Conservation (phyloP, 345 rosid species). For the Eutrema yunnanense region DNA sequence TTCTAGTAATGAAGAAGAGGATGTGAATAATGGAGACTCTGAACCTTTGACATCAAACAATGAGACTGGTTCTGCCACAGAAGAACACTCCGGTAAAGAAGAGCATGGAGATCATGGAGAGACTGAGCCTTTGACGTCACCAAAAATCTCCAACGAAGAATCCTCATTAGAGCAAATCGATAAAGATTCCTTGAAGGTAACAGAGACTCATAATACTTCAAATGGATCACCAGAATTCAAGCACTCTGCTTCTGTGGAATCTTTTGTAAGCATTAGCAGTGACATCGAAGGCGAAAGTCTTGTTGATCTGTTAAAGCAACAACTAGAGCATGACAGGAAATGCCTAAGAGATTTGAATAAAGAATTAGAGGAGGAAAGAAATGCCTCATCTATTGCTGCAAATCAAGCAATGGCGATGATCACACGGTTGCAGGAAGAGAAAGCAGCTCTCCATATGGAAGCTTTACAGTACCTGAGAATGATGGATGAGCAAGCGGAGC, state of each 20-base stretch:
- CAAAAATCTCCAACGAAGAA: not conserved
- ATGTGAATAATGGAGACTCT: not conserved
- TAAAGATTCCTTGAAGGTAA: constrained; percentile 16
- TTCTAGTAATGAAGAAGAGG: constrained; percentile 20
- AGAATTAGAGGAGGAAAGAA: constrained; percentile 79
- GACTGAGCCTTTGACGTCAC: constrained; percentile 5
- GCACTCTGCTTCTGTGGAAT: constrained; percentile 41
- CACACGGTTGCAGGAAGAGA: constrained; percentile 77
- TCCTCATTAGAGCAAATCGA: constrained; percentile 1
- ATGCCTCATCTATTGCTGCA: constrained; percentile 55
- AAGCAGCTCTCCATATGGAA: constrained; percentile 76
- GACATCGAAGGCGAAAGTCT: constrained; percentile 59
- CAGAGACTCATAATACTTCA: constrained; percentile 28
- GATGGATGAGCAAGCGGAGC: constrained; percentile 92
- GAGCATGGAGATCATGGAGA: constrained; percentile 11
- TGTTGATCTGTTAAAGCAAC: constrained; percentile 45
- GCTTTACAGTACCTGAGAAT: constrained; percentile 76
- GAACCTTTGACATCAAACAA: constrained; percentile 17
- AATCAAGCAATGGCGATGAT: constrained; percentile 89
- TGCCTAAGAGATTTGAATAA: constrained; percentile 38
- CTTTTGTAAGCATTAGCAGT: constrained; percentile 44
- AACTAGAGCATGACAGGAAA: constrained; percentile 47
- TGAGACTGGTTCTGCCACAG: constrained; percentile 1
- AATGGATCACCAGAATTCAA: constrained; percentile 32
- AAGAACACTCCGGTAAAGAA: constrained; percentile 15